Percentiles rank a stretch among this genome's conserved stretches.
These are phyloP conservation scores for Tuber magnatum DNA, from an alignment of 495 filamentous ascomycete genomes.

Conservation along the genomic window DNA sequence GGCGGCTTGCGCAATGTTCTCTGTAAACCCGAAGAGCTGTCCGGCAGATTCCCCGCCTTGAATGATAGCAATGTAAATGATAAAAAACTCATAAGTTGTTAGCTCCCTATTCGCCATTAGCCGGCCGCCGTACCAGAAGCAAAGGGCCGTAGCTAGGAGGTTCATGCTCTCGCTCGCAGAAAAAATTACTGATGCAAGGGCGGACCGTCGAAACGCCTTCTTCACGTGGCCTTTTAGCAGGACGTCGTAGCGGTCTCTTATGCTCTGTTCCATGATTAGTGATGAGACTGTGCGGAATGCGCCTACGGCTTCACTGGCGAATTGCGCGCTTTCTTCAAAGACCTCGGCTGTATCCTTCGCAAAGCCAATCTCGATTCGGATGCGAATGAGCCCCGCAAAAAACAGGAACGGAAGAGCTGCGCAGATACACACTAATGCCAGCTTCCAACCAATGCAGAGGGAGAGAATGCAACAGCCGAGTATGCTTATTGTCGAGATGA, in stretches of 20 bases:
- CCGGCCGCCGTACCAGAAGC: constrained; percentile 56
- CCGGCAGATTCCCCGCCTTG: constrained; percentile 52
- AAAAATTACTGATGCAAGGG: constrained; percentile 30
- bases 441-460: constrained; percentile 55
- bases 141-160: constrained; percentile 49
- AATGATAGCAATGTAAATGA: constrained; percentile 55
- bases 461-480: constrained; percentile 50
- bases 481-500: constrained; percentile 49
- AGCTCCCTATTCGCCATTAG: constrained; percentile 49
- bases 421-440: constrained; percentile 51
- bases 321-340: constrained; percentile 39
- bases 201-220: constrained; percentile 41
- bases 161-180: constrained; percentile 42
- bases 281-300: constrained; percentile 53
- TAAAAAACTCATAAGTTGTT: constrained; percentile 49
- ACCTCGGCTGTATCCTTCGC: constrained; percentile 48
- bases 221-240: constrained; percentile 41
- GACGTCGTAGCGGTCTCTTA: constrained; percentile 26
- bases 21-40: constrained; percentile 49
- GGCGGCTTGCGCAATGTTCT: constrained; percentile 46
- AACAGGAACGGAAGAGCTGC: constrained; percentile 51
- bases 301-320: constrained; percentile 50
- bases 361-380: constrained; percentile 51
- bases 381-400: constrained; percentile 48
- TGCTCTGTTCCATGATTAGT: constrained; percentile 45